Evolutionary conservation across 2,329 filamentous ascomycete species (phyloP).

Genomic region (Didymella glomerata): DNA sequence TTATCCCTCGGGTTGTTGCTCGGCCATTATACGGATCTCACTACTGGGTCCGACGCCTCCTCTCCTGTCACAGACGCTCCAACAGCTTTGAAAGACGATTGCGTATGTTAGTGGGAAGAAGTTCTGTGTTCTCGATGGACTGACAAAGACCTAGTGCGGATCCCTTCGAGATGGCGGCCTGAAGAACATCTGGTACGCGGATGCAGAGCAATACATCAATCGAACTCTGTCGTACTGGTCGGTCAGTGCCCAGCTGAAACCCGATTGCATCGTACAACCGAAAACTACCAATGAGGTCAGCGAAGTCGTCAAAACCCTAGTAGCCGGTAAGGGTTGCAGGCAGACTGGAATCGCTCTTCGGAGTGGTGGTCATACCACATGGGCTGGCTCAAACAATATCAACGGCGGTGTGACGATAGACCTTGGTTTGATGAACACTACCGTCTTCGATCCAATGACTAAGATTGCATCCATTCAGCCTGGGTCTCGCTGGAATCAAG

Average conservation of each 20-base stretch:
- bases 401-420: conserved; percentile 41
- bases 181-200: too few relatives aligned
- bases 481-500: conserved; percentile 46
- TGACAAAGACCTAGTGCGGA: too few relatives aligned
- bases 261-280: conserved; percentile 45
- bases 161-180: too few relatives aligned
- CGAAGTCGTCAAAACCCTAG: conserved; percentile 24
- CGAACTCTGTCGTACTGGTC: conserved; percentile 39
- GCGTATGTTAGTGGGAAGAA: too few relatives aligned
- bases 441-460: conserved; percentile 20
- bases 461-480: conserved; percentile 35
- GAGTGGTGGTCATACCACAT: conserved; percentile 39
- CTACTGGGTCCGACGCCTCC: too few relatives aligned
- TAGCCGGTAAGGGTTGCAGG: conserved; percentile 6
- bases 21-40: too few relatives aligned
- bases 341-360: conserved; percentile 36
- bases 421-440: conserved; percentile 36
- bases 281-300: conserved; percentile 38
- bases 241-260: conserved; percentile 36
- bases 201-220: too few relatives aligned
- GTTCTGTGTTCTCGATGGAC: too few relatives aligned
- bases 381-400: conserved; percentile 43
- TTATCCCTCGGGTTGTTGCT: too few relatives aligned
- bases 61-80: too few relatives aligned
- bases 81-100: too few relatives aligned